These are phyloP conservation scores for Camellia oleifera DNA, from an alignment of 179 eudicot genomes.

Conservation along the genomic window DNA sequence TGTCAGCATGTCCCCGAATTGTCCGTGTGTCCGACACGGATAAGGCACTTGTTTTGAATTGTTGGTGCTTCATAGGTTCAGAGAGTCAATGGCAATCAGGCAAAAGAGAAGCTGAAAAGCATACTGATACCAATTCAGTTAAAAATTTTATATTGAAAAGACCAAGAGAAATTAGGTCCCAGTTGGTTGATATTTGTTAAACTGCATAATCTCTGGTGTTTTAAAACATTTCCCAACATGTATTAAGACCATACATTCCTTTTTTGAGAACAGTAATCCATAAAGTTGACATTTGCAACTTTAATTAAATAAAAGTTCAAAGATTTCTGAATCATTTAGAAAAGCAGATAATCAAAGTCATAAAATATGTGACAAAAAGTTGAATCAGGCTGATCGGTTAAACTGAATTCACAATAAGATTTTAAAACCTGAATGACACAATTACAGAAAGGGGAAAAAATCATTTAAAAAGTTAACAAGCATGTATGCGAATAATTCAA, in stretches of 20 bases:
- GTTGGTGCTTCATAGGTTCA: too few relatives aligned
- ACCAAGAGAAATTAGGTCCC: not conserved
- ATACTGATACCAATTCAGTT: conserved; percentile 1
- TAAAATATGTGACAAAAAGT: not conserved
- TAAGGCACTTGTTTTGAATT: too few relatives aligned
- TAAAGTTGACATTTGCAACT: too few relatives aligned
- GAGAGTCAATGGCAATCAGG: not conserved
- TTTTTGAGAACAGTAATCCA: too few relatives aligned
- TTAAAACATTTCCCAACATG: too few relatives aligned
- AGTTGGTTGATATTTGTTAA: not conserved
- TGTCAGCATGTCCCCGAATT: too few relatives aligned
- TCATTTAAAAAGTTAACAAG: not conserved
- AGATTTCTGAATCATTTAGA: not conserved
- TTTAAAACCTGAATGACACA: not conserved
- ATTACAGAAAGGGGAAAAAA: not conserved
- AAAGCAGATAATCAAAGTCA: not conserved
- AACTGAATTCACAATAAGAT: not conserved
- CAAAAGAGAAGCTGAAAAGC: conserved; percentile 5
- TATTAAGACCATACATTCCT: too few relatives aligned
- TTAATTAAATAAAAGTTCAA: not conserved
- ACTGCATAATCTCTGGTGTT: too few relatives aligned
- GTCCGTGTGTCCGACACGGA: too few relatives aligned
- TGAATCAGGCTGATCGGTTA: not conserved
- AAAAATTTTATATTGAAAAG: not conserved
- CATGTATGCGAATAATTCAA: not conserved